Percentiles rank a stretch among this genome's conserved stretches.
These are phyloP conservation scores for Flaveria linearis DNA, from an alignment of 129 eudicot genomes.

Conservation along the genomic window DNA sequence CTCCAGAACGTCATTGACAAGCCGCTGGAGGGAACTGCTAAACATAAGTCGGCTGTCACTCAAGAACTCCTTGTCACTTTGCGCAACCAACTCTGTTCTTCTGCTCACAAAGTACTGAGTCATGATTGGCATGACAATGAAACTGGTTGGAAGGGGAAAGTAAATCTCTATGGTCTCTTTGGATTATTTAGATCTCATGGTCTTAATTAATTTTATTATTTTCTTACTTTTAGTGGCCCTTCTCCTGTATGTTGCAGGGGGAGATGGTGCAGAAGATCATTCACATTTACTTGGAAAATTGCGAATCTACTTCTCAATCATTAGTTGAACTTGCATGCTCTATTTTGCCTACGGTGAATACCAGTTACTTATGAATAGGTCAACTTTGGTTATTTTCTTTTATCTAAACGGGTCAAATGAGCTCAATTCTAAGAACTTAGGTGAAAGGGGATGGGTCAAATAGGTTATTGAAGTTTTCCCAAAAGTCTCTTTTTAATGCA, in stretches of 20 bases:
- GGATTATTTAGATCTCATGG: not conserved
- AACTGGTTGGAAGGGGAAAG: conserved; percentile 61
- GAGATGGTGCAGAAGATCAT: conserved; percentile 69
- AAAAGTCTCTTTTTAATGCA: not conserved
- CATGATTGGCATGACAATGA: conserved; percentile 45
- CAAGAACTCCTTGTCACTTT: conserved; percentile 47
- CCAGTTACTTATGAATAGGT: not conserved
- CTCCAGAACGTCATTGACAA: conserved; percentile 37
- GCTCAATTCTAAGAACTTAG: not conserved
- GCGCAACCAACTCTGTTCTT: conserved; percentile 54
- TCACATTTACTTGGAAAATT: conserved; percentile 69
- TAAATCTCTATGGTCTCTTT: conserved; percentile 29
- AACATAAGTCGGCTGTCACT: conserved; percentile 28
- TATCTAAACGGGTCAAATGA: not conserved
- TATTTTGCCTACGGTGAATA: conserved; percentile 63
- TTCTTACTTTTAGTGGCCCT: conserved; percentile 17
- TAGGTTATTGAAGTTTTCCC: not conserved
- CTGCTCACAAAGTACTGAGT: conserved; percentile 58
- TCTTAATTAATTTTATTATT: conserved; percentile 6
- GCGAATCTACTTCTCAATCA: conserved; percentile 53
- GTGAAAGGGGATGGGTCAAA: not conserved
- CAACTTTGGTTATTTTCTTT: not conserved
- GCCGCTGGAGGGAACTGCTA: conserved; percentile 48
- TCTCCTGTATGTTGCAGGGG: conserved; percentile 49
- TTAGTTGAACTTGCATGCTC: conserved; percentile 70